These are phyloP conservation scores for Perkinsus chesapeaki DNA, from an alignment of 169 alveolate genomes.

Conservation along the genomic window DNA sequence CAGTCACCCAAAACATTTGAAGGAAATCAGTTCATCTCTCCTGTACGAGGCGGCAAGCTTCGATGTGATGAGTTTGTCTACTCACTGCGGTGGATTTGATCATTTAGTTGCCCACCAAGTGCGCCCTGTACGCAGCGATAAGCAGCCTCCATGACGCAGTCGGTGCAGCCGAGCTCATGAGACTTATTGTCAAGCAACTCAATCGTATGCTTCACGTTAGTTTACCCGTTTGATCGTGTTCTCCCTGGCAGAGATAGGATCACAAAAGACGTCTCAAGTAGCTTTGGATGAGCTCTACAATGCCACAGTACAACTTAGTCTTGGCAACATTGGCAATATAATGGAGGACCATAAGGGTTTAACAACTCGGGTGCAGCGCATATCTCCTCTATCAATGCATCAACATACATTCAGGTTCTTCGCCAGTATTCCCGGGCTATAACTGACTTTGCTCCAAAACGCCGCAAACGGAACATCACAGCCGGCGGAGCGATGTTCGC, in stretches of 20 bases:
- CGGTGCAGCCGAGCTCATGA: neutral
- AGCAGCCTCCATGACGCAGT: neutral
- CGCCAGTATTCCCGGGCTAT: neutral
- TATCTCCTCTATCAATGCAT: neutral
- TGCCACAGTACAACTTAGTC: neutral
- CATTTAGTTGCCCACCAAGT: neutral
- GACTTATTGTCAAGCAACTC: neutral
- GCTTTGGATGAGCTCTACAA: neutral
- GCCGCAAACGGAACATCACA: neutral
- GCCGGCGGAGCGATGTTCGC: neutral
- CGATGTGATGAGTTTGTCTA: neutral
- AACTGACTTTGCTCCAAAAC: neutral
- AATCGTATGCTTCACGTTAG: neutral
- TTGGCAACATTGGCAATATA: neutral
- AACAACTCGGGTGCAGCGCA: neutral
- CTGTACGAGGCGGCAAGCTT: neutral
- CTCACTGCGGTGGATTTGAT: neutral
- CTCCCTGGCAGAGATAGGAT: neutral
- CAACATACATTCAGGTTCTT: neutral
- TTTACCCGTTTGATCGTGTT: neutral
- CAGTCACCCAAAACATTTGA: neutral
- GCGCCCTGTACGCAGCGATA: neutral
- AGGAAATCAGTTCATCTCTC: neutral
- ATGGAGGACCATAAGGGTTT: neutral
- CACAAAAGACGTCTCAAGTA: neutral